Base-by-base conservation (phyloP, 768 basidiomycete genomes). In the Lentinus brumalis region DNA sequence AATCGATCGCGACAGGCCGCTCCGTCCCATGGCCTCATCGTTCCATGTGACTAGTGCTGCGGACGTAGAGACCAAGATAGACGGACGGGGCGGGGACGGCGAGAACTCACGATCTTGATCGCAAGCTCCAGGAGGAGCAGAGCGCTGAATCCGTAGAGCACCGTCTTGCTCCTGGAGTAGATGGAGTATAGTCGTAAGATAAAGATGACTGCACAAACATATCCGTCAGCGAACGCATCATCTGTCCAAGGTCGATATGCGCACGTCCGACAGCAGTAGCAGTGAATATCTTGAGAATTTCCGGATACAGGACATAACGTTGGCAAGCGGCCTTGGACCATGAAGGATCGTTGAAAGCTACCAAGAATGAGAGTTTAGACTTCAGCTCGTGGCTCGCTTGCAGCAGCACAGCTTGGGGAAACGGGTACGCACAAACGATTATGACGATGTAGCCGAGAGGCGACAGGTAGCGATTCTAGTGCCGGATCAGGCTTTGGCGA, bases 371-470 rank as follows among this genome's bases (percentile, higher is more conserved):
- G 18, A 11, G 15, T 6, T 7, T 14, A 7, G 15, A 35, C 7
- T 35, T 44, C 42, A 44, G 6, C 18, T 15, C 5, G 42, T 15
- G 15, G 42, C 18, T 44, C 42, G 42, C 15, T 44, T 44, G 18
- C 14, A 18, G 42, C 15, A 16, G 42, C 42, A 44, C 46, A 8
- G 21, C 29, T 29, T 30, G 8, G 12, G 21, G n/a, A 35, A 12
- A 12, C 46, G 46, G 46, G 21, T 59, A 69, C 68, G 57, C 56
- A 67, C 68, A 62, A 21, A 70, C 69, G 52, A 68, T 70, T 30
- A 70, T 61, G 38, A 70, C 65, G 56, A 70, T 67, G 60, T 68
- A 70, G 29, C 67, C 69, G 31, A 70, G 62, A 6, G 69, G 67
- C 7, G 67, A 65, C 30, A 68, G 40, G 59, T 70, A 70, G 53